Evolutionary conservation across 441 rosid genomes (phyloP).

Genomic region (Dalechampia spathulata): DNA sequence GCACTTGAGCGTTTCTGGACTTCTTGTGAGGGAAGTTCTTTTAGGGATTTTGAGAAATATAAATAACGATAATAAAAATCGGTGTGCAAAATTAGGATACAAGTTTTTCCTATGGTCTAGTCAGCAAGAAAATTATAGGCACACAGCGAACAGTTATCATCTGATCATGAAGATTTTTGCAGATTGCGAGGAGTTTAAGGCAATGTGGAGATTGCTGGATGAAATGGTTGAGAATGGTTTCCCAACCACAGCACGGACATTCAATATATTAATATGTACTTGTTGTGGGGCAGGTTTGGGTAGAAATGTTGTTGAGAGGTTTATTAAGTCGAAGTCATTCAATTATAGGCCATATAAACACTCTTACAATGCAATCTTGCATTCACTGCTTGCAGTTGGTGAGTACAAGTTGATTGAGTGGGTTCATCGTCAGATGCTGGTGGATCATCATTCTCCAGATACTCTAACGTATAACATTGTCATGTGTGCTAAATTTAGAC

Average conservation of each 20-base stretch:
- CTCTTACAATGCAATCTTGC: conserved; percentile 72
- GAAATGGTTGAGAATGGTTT: conserved; percentile 81
- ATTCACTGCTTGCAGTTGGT: conserved; percentile 42
- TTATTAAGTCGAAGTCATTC: conserved; percentile 67
- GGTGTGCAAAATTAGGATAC: conserved; percentile 64
- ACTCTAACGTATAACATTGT: conserved; percentile 61
- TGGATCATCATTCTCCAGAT: conserved; percentile 55
- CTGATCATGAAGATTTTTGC: conserved; percentile 77
- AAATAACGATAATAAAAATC: conserved; percentile 38
- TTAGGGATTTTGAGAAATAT: conserved; percentile 47
- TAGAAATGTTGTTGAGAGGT: conserved; percentile 61
- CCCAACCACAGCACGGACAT: conserved; percentile 68
- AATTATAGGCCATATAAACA: conserved; percentile 74
- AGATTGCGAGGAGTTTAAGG: conserved; percentile 70
- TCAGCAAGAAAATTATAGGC: conserved; percentile 47
- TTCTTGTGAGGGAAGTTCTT: conserved; percentile 85
- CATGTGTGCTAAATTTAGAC: conserved; percentile 64
- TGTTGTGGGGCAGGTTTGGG: conserved; percentile 76
- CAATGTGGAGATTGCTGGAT: conserved; percentile 82
- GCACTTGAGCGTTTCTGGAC: conserved; percentile 52
- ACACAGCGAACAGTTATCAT: conserved; percentile 56
- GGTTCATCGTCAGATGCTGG: conserved; percentile 75
- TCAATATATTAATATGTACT: conserved; percentile 70
- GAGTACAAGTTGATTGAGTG: conserved; percentile 85
- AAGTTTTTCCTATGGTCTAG: conserved; percentile 81